Evolutionary conservation across 2,329 filamentous ascomycete species (phyloP).

Genomic region (Talaromyces sp.): DNA sequence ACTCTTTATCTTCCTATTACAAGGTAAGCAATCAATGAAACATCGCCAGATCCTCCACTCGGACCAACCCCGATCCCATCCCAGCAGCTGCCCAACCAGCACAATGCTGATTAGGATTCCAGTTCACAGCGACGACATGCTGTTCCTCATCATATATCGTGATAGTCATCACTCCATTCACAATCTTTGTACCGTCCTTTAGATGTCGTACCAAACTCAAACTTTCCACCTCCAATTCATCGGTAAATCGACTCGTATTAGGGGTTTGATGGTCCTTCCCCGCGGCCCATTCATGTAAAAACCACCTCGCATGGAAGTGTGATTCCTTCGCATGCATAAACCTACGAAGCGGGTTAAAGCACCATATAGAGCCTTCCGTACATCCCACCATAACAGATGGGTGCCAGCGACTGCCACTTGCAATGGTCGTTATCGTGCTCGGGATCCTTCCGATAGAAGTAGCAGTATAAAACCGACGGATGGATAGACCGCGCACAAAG

Average conservation of each 20-base stretch:
- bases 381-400: constrained; percentile 51
- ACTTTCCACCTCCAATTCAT: constrained; percentile 40
- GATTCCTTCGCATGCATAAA: constrained; percentile 47
- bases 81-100: constrained; percentile 64
- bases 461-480: constrained; percentile 50
- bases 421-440: constrained; percentile 31
- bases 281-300: constrained; percentile 52
- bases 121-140: constrained; percentile 57
- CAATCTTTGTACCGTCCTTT: constrained; percentile 27
- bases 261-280: constrained; percentile 23
- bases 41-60: constrained; percentile 59
- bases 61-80: constrained; percentile 62
- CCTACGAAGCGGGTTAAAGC: constrained; percentile 49
- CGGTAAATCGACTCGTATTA: constrained; percentile 40
- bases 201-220: constrained; percentile 29
- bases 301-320: constrained; percentile 54
- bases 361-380: constrained; percentile 48
- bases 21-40: constrained; percentile 13
- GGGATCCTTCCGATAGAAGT: constrained; percentile 46
- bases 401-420: constrained; percentile 42
- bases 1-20: neutral
- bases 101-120: constrained; percentile 64
- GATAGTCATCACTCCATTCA: constrained; percentile 31
- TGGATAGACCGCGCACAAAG: constrained; percentile 44
- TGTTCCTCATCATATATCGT: constrained; percentile 59